Conservation (phyloP, 345 rosid species). For the Lumnitzera littorea region DNA sequence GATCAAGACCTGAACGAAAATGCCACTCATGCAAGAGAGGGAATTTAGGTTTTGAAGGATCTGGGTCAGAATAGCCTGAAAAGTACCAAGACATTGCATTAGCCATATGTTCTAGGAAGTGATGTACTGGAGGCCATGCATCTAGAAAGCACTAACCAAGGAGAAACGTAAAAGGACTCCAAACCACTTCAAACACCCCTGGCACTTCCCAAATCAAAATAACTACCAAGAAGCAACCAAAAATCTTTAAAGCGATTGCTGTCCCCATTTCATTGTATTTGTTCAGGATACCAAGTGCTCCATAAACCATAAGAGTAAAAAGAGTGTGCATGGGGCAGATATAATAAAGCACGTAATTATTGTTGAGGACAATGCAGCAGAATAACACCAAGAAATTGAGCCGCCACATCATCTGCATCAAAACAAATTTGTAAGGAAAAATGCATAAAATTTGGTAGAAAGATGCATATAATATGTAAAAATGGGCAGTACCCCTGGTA, state of each 20-base stretch:
- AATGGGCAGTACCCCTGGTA: no score
- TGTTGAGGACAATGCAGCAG: conserved; percentile 79
- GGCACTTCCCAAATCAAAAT: conserved; percentile 92
- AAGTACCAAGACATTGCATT: conserved; percentile 14
- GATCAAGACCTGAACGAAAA: conserved; percentile 98
- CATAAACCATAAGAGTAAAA: conserved; percentile 98
- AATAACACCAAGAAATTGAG: conserved; percentile 88
- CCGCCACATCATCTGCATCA: conserved; percentile 98
- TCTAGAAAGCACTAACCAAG: conserved; percentile 52
- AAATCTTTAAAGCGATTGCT: conserved; percentile 65
- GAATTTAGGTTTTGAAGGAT: conserved; percentile 72
- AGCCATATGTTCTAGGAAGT: conserved; percentile 1
- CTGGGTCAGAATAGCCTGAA: conserved; percentile 89
- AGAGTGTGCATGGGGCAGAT: conserved; percentile 99
- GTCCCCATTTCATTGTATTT: conserved; percentile 79
- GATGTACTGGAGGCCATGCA: conserved; percentile 11
- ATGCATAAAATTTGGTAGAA: not conserved
- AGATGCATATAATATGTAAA: no score
- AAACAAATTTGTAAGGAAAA: conserved; percentile 9
- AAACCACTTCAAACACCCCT: conserved; percentile 83
- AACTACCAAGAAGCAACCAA: conserved; percentile 78
- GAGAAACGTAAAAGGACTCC: conserved; percentile 84
- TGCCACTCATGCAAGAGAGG: conserved; percentile 95
- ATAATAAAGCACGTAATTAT: conserved; percentile 88
- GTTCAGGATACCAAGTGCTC: conserved; percentile 85